Base-by-base conservation (phyloP, 805 yeast genomes). In the Sungouiozyma intestinalis region DNA sequence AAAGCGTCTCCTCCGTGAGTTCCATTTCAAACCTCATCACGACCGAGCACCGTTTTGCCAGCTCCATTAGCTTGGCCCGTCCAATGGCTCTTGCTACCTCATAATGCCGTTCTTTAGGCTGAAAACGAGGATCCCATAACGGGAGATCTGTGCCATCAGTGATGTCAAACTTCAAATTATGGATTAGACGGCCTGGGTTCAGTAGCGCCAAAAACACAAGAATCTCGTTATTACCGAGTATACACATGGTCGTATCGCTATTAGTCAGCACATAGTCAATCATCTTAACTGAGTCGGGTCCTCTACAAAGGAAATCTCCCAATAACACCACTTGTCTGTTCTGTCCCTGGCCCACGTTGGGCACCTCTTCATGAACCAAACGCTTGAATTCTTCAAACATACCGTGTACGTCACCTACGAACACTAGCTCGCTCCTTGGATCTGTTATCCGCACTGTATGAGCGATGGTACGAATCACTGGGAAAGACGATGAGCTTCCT, bases 401-500 rank as follows among this genome's bases (percentile, higher is more conserved):
- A 2, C 96, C 97, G 63, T 88, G 97, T 17, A 88, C 76, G 58
- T 88, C 97, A 3, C 97, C 97, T 19, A 88, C 69, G 38, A 86
- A 55, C 3, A 90, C 68, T 14, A 83, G 54, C 45, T 94, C 67
- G 2, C 37, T 20, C 8, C 39, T 29, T 2, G 49, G 51, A 24
- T 42, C 45, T 2, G 24, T 27, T 4, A 48, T 35, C n/a, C 20
- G 33, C 9, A 37, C 20, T 5, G 38, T 34, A 11, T 42, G 27
- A 7, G 35, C 16, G 24, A 48, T 18, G 2, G 49, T 46, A 2
- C 18, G 31, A 6, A 46, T 44, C 5, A 33, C 19, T 3, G 45
- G 45, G 34, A 43, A 31, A 19, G 21, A 7, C 29, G 6, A 24
- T 24, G 6, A 11, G 9, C 29, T 7, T 24, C 9, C 9, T 24